Conservation (phyloP, 257 asterid genomes). For the Plantago elongata region DNA sequence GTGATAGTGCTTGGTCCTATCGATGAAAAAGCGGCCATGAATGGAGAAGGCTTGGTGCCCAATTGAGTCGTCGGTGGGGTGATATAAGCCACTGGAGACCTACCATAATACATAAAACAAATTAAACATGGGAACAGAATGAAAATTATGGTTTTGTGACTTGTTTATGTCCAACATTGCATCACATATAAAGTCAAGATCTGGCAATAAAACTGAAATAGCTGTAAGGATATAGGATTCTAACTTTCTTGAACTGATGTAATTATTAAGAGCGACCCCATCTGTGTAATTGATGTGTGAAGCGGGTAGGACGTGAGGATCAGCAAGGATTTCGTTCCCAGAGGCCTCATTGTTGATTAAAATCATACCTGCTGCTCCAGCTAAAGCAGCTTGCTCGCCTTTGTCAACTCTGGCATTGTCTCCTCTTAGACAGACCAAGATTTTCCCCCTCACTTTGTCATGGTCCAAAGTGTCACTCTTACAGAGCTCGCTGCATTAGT, state of each 20-base stretch:
- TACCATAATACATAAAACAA: slow-evolving; percentile 15
- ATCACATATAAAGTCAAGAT: not conserved
- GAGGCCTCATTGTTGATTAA: slow-evolving; percentile 55
- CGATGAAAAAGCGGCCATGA: slow-evolving; percentile 92
- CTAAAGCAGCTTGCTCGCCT: slow-evolving; percentile 67
- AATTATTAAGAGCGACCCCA: slow-evolving; percentile 56
- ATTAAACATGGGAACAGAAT: not conserved
- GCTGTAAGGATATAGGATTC: not conserved
- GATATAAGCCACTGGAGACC: slow-evolving; percentile 58
- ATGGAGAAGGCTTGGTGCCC: slow-evolving; percentile 72
- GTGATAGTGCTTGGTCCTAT: slow-evolving; percentile 60
- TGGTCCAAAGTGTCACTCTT: slow-evolving; percentile 68
- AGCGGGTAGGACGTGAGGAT: slow-evolving; percentile 83
- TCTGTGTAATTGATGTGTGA: slow-evolving; percentile 68
- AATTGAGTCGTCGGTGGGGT: slow-evolving; percentile 47
- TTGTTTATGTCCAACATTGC: not conserved
- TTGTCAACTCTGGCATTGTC: slow-evolving; percentile 63
- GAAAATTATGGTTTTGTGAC: not conserved
- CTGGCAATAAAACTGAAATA: not conserved
- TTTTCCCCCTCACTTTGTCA: slow-evolving; percentile 66
- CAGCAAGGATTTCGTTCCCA: slow-evolving; percentile 78
- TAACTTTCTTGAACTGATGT: slow-evolving; percentile 56
- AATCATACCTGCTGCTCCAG: slow-evolving; percentile 90
- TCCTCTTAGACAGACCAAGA: slow-evolving; percentile 79
- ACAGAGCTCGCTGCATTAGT: slow-evolving; percentile 51